Base-by-base conservation (phyloP, 23 red algal genomes). In the Chondrus crispus region DNA sequence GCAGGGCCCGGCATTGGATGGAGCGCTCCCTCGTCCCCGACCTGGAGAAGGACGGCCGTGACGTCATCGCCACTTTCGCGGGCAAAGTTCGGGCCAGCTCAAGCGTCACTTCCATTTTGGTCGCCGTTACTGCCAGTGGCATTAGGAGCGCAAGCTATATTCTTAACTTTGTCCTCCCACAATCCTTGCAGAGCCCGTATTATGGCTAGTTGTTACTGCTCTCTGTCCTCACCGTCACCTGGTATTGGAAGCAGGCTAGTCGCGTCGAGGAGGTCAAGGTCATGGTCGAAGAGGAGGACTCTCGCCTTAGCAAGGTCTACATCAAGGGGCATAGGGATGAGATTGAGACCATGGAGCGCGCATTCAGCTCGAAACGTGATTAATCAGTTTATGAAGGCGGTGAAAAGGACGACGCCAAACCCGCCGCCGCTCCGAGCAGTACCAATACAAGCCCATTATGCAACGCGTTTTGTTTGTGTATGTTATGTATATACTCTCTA, bases 261-360 rank as follows among this genome's bases (percentile, higher is more conserved):
- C 58, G 94, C 52, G 76, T 69, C 9, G 94, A 96, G 62, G 42
- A 96, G 50, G 73, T 96, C 29, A 96, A 96, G 52, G 74, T 90
- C 5, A 81, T 96, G 68, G 81, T 96, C 14, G 75, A 96, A 70
- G 76, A 83, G 50, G 84, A 76, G 45, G 85, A 90, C 50, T 66
- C 48, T 13, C 42, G 39, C 20, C 26, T 57, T 46, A 73, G 55
- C 78, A 91, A 57, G 5, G 62, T 96, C 6, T 96, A 85, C 76
- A 29, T 96, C 2, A 96, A 96, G 84, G 94, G 86, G 35, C 94
- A 96, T 66, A 87, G 94, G 40, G 94, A 96, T 66, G 94, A 96
- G 74, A 90, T 96, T 52, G 63, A 64, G 58, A 43, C 57, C 36
- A 62, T 92, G 53, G 94, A 96, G 62, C 49, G 63, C 35, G 80